phyloP scores from a whole-genome alignment of 108 stramenopile genomes.

The Nitzschia inconspicua region DNA sequence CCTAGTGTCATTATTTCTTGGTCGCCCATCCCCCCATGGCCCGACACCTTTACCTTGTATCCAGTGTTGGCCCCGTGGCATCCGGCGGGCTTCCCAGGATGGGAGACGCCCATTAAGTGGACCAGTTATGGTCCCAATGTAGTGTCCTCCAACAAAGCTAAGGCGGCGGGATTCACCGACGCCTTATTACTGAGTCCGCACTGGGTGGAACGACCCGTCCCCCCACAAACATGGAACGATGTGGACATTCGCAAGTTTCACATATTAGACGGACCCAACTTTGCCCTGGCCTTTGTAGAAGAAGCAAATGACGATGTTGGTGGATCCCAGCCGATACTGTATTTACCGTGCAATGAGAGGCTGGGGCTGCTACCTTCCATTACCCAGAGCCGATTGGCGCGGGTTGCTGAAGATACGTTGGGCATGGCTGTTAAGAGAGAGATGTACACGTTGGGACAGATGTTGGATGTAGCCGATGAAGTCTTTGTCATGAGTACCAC shows the following conservation, averaged over 20 bases:
- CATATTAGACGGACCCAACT: constrained; percentile 14
- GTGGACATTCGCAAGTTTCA: not conserved
- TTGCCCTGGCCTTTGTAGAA: constrained; percentile 7
- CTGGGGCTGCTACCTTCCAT: constrained; percentile 7
- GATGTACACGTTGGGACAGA: not conserved
- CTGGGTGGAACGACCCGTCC: not conserved
- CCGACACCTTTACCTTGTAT: constrained; percentile 1
- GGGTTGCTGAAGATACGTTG: not conserved
- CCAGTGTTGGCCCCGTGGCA: constrained; percentile 14
- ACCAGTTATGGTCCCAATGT: constrained; percentile 23
- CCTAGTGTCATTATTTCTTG: constrained; percentile 15
- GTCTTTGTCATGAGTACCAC: constrained; percentile 10
- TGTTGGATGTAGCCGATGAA: constrained; percentile 10
- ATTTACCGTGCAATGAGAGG: not conserved
- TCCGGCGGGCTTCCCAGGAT: constrained; percentile 7
- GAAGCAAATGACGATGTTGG: too few species aligned
- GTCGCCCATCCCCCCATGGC: constrained; percentile 7
- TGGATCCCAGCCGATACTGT: too few species aligned
- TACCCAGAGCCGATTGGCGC: constrained; percentile 1
- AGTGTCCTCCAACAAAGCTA: constrained; percentile 9
- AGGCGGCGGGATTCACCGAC: constrained; percentile 5
- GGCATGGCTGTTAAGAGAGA: constrained; percentile 3
- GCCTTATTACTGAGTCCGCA: constrained; percentile 8
- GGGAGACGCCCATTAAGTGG: constrained; percentile 17
- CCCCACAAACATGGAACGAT: not conserved